Conservation (phyloP, 1,284 basidiomycete species). For the Filobasidium uniguttulatum region DNA sequence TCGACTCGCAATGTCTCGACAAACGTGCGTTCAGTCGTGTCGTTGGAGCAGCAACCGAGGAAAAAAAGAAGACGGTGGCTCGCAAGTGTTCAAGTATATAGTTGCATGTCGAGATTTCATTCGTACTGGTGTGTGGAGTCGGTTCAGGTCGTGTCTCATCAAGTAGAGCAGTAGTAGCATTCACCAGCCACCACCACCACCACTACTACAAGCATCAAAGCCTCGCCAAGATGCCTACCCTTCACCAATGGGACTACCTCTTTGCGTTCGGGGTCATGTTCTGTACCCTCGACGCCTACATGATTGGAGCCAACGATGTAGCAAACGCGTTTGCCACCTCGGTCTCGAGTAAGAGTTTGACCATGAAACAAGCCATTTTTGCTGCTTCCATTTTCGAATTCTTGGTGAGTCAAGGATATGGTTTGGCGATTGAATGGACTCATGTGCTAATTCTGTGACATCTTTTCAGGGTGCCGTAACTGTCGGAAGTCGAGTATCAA, state of each 20-base stretch:
- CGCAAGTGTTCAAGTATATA: too few species aligned
- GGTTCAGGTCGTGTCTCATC: too few species aligned
- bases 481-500: slow-evolving; percentile 38
- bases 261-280: slow-evolving; percentile 39
- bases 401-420: slow-evolving; percentile 23
- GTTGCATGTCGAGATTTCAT: too few species aligned
- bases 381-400: slow-evolving; percentile 40
- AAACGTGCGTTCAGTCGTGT: too few species aligned
- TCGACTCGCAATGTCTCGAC: too few species aligned
- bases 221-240: slow-evolving; percentile 41
- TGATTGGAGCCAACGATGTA: slow-evolving; percentile 36
- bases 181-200: too few species aligned
- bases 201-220: too few species aligned
- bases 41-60: too few species aligned
- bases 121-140: too few species aligned
- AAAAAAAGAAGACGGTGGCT: too few species aligned
- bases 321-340: slow-evolving; percentile 41
- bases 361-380: slow-evolving; percentile 37
- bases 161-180: too few species aligned
- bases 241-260: slow-evolving; percentile 39
- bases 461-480: slow-evolving; percentile 28
- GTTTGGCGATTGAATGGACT: neutral
- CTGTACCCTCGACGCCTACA: slow-evolving; percentile 39
- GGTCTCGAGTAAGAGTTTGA: slow-evolving; percentile 39
- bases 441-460: neutral